Conservation (phyloP, 2,329 filamentous ascomycete genomes). For the Helotiales sp. region DNA sequence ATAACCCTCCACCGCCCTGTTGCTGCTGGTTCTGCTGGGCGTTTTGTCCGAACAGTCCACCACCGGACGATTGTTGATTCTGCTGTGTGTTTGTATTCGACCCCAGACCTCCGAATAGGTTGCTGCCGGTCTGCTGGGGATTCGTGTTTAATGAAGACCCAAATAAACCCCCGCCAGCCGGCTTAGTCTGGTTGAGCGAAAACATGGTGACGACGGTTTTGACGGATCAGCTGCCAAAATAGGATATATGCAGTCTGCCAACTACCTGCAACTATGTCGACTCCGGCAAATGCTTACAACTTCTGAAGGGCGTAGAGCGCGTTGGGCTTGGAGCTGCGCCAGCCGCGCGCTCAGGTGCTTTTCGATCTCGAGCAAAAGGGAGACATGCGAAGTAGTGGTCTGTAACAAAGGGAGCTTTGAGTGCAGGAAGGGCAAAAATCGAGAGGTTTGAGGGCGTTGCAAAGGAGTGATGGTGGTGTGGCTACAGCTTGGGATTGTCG, state of each 20-base stretch:
- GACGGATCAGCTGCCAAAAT: neutral
- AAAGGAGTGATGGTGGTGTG: neutral
- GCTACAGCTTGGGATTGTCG: constrained; percentile 4
- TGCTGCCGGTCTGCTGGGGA: constrained; percentile 20
- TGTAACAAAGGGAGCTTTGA: neutral
- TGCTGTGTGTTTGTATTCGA: constrained; percentile 9
- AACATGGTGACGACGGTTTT: constrained; percentile 22
- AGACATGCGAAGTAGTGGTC: neutral
- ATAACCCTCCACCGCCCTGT: constrained; percentile 18
- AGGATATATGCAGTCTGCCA: neutral
- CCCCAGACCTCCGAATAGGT: constrained; percentile 13
- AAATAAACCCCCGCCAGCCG: constrained; percentile 27
- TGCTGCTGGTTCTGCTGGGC: constrained; percentile 15
- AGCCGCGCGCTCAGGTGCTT: neutral
- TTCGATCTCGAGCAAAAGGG: neutral
- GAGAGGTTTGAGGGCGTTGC: neutral
- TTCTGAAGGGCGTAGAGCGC: neutral
- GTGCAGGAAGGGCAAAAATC: neutral
- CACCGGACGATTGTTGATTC: neutral
- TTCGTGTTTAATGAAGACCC: constrained; percentile 19
- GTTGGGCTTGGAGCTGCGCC: neutral
- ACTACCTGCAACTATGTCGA: neutral
- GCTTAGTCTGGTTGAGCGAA: constrained; percentile 25
- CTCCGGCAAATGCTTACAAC: neutral
- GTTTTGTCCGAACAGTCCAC: constrained; percentile 3